Percentiles rank a stretch among this genome's conserved stretches.
These are phyloP conservation scores for Zymoseptoria crescenta DNA, from an alignment of 2,329 filamentous ascomycete species.

Conservation along the genomic window DNA sequence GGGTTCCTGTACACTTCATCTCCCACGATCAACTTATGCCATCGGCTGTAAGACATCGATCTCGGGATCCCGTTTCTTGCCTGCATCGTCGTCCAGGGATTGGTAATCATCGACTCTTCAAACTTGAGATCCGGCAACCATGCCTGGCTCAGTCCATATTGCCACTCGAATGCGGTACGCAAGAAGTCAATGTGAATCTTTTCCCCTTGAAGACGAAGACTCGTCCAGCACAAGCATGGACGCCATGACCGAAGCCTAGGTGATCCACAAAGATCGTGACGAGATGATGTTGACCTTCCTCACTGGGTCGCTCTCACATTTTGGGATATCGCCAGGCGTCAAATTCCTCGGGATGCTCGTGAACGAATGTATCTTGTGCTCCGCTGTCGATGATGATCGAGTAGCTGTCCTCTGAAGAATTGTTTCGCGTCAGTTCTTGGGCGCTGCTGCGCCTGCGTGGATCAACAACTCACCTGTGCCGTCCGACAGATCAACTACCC, in stretches of 20 bases:
- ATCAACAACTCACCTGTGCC: constrained; percentile 10
- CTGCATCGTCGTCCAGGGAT: not conserved
- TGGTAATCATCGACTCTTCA: not conserved
- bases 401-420: constrained; percentile 13
- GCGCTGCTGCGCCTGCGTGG: not conserved
- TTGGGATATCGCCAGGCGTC: constrained; percentile 17
- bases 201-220: constrained; percentile 30
- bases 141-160: not conserved
- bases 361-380: constrained; percentile 7
- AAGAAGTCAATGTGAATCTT: constrained; percentile 30
- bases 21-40: not conserved
- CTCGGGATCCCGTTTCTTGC: not conserved
- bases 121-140: not conserved
- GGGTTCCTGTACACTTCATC: not conserved
- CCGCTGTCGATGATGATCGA: constrained; percentile 11
- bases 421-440: constrained; percentile 1
- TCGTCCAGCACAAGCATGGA: constrained; percentile 21
- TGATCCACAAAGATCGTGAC: constrained; percentile 15
- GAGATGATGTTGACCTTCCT: constrained; percentile 19
- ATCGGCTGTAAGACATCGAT: constrained; percentile 1
- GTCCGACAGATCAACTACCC: constrained; percentile 19
- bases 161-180: constrained; percentile 27
- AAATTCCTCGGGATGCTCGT: constrained; percentile 15
- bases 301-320: constrained; percentile 16
- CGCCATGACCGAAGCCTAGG: constrained; percentile 26